Base-by-base conservation (phyloP, 2,329 filamentous ascomycete genomes). In the Hypoxylon sp. region DNA sequence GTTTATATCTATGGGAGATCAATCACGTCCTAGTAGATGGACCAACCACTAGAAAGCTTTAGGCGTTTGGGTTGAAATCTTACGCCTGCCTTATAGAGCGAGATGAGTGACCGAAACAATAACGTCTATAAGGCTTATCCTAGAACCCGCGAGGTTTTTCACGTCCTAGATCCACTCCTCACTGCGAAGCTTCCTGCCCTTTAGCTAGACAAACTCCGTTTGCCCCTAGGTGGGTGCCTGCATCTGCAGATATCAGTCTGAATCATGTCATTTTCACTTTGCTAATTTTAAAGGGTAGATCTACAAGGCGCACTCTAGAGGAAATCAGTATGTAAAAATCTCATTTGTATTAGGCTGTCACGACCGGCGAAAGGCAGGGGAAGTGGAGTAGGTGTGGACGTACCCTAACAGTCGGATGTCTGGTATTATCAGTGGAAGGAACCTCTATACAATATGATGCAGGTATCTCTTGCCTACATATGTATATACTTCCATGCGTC, bases 151-250 rank as follows among this genome's bases (percentile, higher is more conserved):
- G 19, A 14, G 5, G 9, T 26, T 10, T 10, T 3, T 19, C 33
- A 35, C 13, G 14, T 29, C 50, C 17, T 52, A 52, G 17, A 37
- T 48, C 17, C 13, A 58, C 44, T 22, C 39, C 39, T 29, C 31
- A 48, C 29, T 14, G 5, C 24, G 37, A 26, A 6, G 35, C 6
- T 6, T 39, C n/a, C 14, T 42, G 14, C 24, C 37, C n/a, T 48
- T 50, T 58, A 13, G 37, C 33, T 55, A 29, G 29, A 29, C 3
- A 39, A n/a, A 14, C 52, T 19, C 44, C 29, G 66, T 68, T 63
- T 68, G 62, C 53, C 39, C 33, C 11, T 37, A 44, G 26, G 26
- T 48, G 63, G 63, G 50, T 63, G 42, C 63, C 47, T 51, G 67
- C 63, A 63, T 63, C 19, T 56, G 22, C 19, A 54, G 52, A 46